Conservation (phyloP, 2,329 filamentous ascomycete genomes). For the Botryotinia calthae region DNA sequence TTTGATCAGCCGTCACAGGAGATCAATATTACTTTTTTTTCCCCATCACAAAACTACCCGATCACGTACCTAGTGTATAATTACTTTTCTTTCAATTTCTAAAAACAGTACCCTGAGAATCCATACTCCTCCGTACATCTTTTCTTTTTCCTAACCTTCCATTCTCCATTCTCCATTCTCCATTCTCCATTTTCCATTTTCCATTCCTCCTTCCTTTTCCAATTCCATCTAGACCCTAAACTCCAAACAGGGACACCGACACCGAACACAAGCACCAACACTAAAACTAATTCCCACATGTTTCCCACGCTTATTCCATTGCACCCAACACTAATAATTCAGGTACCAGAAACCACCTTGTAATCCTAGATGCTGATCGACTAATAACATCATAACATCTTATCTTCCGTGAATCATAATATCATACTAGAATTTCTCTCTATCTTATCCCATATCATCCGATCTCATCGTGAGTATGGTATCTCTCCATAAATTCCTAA, state of each 20-base stretch:
- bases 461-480: background rate
- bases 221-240: background rate
- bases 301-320: background rate
- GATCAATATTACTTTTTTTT: background rate
- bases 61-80: background rate
- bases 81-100: background rate
- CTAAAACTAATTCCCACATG: background rate
- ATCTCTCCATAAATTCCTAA: background rate
- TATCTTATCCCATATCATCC: background rate
- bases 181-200: background rate
- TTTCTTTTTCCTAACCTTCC: background rate
- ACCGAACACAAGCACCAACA: background rate
- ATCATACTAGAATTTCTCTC: background rate
- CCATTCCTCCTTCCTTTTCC: background rate
- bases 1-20: background rate
- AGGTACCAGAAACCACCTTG: background rate
- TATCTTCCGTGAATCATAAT: background rate
- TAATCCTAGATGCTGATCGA: background rate
- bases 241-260: background rate
- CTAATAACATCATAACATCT: background rate
- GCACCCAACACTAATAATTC: background rate
- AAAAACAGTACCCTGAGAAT: background rate
- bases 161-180: background rate
- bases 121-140: background rate
- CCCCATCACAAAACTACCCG: background rate